Conservation (phyloP, 768 basidiomycete species). For the Rhodotorula kratochvilovae region DNA sequence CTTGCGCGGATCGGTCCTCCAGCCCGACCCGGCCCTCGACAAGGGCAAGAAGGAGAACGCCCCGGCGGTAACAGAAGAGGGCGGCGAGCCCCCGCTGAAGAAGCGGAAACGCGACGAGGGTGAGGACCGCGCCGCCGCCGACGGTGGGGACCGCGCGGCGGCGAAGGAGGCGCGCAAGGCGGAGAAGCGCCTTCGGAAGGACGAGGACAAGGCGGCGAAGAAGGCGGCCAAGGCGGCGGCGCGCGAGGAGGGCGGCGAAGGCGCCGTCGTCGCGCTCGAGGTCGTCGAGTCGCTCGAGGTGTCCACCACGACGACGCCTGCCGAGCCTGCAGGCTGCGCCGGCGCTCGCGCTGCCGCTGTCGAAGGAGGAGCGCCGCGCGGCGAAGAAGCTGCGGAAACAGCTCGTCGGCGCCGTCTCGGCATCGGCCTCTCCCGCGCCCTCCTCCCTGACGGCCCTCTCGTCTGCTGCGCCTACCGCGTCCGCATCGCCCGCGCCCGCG, state of each 20-base stretch:
- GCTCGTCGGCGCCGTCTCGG: not conserved
- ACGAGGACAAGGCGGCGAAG: not conserved
- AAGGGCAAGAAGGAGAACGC: not conserved
- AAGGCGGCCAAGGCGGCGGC: conserved; percentile 11
- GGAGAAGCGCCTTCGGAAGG: not conserved
- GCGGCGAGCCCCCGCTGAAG: not conserved
- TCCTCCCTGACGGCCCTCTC: not conserved
- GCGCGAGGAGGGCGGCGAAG: not conserved
- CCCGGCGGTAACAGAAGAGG: not conserved
- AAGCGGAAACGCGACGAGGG: conserved; percentile 15
- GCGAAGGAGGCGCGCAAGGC: not conserved
- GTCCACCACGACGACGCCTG: not conserved
- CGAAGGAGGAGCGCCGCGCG: conserved; percentile 2
- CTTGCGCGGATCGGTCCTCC: conserved; percentile 25
- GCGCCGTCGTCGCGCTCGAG: not conserved
- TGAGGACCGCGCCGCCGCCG: not conserved
- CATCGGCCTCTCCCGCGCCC: not conserved
- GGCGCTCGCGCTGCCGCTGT: not conserved
- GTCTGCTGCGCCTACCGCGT: not conserved
- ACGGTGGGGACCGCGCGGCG: not conserved
- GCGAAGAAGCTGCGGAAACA: conserved; percentile 1
- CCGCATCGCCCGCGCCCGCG: not conserved
- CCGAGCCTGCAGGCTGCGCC: not conserved
- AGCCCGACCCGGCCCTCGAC: not conserved
- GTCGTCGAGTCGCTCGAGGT: not conserved